Base-by-base conservation (phyloP, 2,329 filamentous ascomycete species). In the Pestalotiopsis sp. region DNA sequence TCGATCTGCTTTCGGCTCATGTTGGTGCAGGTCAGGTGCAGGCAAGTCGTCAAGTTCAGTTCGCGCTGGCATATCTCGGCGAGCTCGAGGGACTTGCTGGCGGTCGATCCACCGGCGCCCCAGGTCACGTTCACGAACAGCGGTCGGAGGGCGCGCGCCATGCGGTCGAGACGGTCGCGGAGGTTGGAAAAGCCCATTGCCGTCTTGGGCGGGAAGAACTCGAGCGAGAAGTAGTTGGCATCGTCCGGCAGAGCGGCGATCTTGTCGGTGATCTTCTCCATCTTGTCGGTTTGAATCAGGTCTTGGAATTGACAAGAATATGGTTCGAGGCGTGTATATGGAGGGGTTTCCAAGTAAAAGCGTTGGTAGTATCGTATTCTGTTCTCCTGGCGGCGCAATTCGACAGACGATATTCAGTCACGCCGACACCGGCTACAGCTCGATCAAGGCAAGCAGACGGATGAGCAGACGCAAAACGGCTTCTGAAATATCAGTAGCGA, bases 201-300 rank as follows among this genome's bases (percentile, higher is more conserved):
- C 61, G 96, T 99, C 85, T 98, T 99, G 72, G 96, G 96, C 73
- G 96, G 96, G 84, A 99, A 99, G 89, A 99, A 99, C 84, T 99
- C 96, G 82, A 98, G 91, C 62, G 96, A 98, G 83, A 97, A 97
- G 85, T 96, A 98, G 79, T 89, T 90, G 73, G 89, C 89, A 81
- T 93, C 90, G 72, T 91, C 88, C 80, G 93, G 93, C 83, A 99
- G 84, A 70, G 94, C 93, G 82, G 93, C 93, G 78, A 98, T 95
- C 86, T 97, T 97, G 86, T 97, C 92, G 71, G 94, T 97, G 79
- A 98, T 95, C 83, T 93, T 96, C 84, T 94, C 92, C 91, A 93
- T 93, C 71, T 68, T 68, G 76, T 67, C 17, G 14, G 23, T 12
- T 13, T 40, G n/a, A 23, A 13, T 14, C 25, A 14, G 23, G 14